Conservation (phyloP, 257 asterid genomes). For the Vinca minor region DNA sequence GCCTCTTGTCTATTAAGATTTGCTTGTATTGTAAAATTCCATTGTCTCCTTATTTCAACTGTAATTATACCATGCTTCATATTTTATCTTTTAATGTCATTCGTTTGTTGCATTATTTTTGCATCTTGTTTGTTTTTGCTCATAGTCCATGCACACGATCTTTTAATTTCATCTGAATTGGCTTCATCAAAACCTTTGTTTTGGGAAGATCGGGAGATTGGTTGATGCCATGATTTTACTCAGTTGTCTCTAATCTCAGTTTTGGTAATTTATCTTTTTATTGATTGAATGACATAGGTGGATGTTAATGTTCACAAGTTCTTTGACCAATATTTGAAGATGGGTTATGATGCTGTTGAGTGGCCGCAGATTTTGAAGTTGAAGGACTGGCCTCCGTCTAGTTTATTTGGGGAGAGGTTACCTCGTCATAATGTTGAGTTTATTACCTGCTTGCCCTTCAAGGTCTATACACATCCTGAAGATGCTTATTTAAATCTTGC, state of each 20-base stretch:
- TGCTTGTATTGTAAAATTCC: neutral
- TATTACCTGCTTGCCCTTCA: conserved; percentile 70
- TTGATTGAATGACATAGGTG: conserved; percentile 34
- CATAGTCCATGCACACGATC: neutral
- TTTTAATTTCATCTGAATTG: neutral
- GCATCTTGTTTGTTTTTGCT: neutral
- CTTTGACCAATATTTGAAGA: conserved; percentile 50
- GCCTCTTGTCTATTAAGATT: neutral
- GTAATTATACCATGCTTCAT: neutral
- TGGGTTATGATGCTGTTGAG: conserved; percentile 18
- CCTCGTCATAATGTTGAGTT: conserved; percentile 90
- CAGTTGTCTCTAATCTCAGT: neutral
- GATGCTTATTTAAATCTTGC: conserved; percentile 66
- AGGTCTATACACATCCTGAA: conserved; percentile 66
- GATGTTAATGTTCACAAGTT: conserved; percentile 57
- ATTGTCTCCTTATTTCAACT: neutral
- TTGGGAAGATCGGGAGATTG: neutral
- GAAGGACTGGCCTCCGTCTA: conserved; percentile 94
- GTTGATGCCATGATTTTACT: neutral
- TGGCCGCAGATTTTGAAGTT: conserved; percentile 82
- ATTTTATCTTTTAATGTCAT: neutral
- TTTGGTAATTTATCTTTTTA: neutral
- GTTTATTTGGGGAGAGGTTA: conserved; percentile 55
- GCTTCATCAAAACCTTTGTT: neutral
- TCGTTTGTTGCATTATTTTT: neutral